These are phyloP conservation scores for Botrytis aclada DNA, from an alignment of 2,329 filamentous ascomycete species.

Conservation along the genomic window DNA sequence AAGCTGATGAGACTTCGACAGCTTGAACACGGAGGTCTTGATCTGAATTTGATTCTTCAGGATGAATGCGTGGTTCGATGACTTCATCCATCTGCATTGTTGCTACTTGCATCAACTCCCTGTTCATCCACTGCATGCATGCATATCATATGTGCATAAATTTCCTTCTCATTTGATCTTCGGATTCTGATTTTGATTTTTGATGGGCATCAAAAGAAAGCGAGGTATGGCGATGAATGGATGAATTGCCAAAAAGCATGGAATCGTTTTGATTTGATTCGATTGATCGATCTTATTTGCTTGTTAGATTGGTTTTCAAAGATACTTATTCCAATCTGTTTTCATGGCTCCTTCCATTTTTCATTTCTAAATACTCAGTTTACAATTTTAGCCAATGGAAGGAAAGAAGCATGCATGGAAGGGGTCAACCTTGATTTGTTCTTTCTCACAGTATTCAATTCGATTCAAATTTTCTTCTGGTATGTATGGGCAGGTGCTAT, in stretches of 20 bases:
- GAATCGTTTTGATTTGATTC: neutral
- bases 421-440: no score
- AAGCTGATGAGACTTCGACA: slow-evolving; percentile 16
- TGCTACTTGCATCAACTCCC: neutral
- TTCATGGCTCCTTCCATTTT: neutral
- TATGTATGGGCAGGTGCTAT: neutral
- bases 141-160: neutral
- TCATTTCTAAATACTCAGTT: neutral
- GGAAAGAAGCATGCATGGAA: neutral
- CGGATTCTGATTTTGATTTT: neutral
- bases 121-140: neutral
- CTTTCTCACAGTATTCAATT: neutral
- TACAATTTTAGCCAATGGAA: neutral
- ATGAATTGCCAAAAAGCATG: neutral
- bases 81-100: neutral
- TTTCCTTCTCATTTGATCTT: neutral
- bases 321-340: neutral
- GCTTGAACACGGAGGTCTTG: slow-evolving; percentile 11
- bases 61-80: neutral
- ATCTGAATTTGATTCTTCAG: neutral
- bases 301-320: neutral
- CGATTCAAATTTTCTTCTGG: neutral
- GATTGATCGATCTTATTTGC: neutral
- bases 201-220: neutral
- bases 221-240: neutral